Conservation (phyloP, 78 protist genomes). For the Trichosphaerium sp. region DNA sequence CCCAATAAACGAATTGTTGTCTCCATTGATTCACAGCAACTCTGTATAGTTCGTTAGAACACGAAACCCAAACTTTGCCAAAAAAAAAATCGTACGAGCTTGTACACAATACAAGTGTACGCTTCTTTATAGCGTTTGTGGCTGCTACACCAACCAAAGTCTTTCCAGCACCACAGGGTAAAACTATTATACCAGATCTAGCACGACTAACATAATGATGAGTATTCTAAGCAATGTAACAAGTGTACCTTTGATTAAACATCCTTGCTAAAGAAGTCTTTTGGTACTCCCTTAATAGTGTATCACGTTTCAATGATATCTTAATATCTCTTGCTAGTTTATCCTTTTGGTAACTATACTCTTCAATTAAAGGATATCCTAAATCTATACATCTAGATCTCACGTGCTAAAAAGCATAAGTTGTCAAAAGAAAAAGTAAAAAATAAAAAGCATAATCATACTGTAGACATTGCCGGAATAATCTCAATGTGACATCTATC, state of each 20-base stretch:
- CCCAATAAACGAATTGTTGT: constrained; percentile 75
- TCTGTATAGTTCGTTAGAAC: not conserved
- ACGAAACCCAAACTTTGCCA: not conserved
- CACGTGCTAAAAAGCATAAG: not conserved
- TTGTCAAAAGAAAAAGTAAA: not conserved
- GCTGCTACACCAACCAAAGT: constrained; percentile 95
- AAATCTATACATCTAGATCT: constrained; percentile 41
- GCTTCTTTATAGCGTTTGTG: constrained; percentile 65
- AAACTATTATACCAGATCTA: constrained; percentile 94
- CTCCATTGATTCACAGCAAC: constrained; percentile 94
- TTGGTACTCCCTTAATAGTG: constrained; percentile 43
- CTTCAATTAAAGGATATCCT: constrained; percentile 77
- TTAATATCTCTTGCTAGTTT: constrained; percentile 49
- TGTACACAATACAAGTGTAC: constrained; percentile 78
- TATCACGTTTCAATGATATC: not conserved
- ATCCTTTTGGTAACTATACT: constrained; percentile 87
- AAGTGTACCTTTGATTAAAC: too few relatives aligned
- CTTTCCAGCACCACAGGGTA: constrained; percentile 99
- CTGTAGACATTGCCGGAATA: too few relatives aligned
- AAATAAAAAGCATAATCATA: too few relatives aligned
- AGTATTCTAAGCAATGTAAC: too few relatives aligned
- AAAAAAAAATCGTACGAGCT: not conserved
- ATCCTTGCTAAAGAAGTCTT: constrained; percentile 76
- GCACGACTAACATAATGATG: too few relatives aligned
- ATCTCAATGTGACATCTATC: not conserved